phyloP scores from a whole-genome alignment of 208 protist species.

The Trypanosoma conorhini region DNA sequence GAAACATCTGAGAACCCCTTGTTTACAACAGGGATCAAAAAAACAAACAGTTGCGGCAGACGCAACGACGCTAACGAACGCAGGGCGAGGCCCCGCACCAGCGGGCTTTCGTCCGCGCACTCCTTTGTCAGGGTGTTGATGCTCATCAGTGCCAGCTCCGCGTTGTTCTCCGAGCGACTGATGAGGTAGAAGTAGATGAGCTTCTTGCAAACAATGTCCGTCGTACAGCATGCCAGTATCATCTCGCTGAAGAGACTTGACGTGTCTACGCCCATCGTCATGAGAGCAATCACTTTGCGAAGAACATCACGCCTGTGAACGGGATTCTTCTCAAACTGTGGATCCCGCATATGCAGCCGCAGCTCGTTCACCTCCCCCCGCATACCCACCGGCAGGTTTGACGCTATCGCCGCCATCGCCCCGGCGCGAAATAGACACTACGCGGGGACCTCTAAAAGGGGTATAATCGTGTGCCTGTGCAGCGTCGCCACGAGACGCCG shows the following conservation, averaged over 20 bases:
- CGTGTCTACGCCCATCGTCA: slow-evolving; percentile 97
- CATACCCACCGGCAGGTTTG: slow-evolving; percentile 15
- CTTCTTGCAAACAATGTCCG: slow-evolving; percentile 97
- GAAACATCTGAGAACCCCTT: slow-evolving; percentile 75
- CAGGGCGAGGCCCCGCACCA: slow-evolving; percentile 96
- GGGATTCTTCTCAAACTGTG: slow-evolving; percentile 43
- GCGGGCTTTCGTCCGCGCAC: slow-evolving; percentile 88
- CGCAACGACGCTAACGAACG: slow-evolving; percentile 91
- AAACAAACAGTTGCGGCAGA: slow-evolving; percentile 61
- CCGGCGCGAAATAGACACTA: background rate
- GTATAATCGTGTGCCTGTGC: background rate
- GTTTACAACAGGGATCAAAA: slow-evolving; percentile 81
- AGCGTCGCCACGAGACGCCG: background rate
- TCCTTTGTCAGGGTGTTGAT: slow-evolving; percentile 97
- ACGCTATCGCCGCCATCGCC: slow-evolving; percentile 1
- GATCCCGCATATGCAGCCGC: slow-evolving; percentile 36
- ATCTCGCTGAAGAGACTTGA: slow-evolving; percentile 93
- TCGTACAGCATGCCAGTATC: slow-evolving; percentile 88
- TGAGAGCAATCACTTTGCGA: slow-evolving; percentile 93
- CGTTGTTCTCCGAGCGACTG: slow-evolving; percentile 90
- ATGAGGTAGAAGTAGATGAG: slow-evolving; percentile 97
- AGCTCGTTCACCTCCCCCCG: slow-evolving; percentile 51
- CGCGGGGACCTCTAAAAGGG: background rate
- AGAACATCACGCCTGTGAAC: slow-evolving; percentile 69
- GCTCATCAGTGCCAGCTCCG: slow-evolving; percentile 92